Percentiles rank a stretch among this genome's conserved stretches.
These are phyloP conservation scores for Schizosaccharomyces lindneri DNA, from an alignment of 805 yeast species.

Conservation along the genomic window DNA sequence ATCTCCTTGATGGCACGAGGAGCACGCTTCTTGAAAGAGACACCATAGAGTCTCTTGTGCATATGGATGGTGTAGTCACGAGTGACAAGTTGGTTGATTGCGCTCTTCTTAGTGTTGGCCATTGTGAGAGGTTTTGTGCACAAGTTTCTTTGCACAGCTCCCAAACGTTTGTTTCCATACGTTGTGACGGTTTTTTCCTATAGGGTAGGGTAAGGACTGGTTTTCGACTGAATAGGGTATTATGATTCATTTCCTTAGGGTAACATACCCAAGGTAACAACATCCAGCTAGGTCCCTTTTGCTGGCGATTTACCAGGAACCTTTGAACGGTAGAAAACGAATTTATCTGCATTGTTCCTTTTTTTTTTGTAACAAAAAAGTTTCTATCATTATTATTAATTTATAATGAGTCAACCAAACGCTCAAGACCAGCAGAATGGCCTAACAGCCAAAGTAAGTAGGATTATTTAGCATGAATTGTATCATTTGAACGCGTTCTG, in stretches of 20 bases:
- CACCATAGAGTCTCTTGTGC: slow-evolving; percentile 44
- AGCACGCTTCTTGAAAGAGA: slow-evolving; percentile 97
- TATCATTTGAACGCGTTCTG: background rate
- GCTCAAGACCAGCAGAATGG: background rate
- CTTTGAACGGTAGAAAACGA: no score
- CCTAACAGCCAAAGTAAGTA: background rate
- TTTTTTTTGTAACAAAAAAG: no score
- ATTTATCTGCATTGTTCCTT: no score
- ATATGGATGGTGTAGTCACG: slow-evolving; percentile 98
- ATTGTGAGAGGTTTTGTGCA: slow-evolving; percentile 9
- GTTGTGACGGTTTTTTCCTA: background rate
- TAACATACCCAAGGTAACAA: background rate
- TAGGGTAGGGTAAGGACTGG: background rate
- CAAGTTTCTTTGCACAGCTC: background rate
- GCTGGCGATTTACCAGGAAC: no score
- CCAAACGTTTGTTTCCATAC: background rate
- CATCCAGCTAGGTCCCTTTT: no score
- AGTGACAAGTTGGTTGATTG: slow-evolving; percentile 96
- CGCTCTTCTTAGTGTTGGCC: slow-evolving; percentile 25
- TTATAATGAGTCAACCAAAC: no score
- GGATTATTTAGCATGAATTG: background rate
- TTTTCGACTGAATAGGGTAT: background rate
- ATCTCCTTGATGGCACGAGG: slow-evolving; percentile 99
- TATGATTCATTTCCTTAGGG: background rate
- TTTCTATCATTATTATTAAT: no score